Percentiles rank a stretch among this genome's conserved stretches.
Evolutionary conservation across 176 grass and related monocot genomes (phyloP).

Genomic region (Chloris gayana): DNA sequence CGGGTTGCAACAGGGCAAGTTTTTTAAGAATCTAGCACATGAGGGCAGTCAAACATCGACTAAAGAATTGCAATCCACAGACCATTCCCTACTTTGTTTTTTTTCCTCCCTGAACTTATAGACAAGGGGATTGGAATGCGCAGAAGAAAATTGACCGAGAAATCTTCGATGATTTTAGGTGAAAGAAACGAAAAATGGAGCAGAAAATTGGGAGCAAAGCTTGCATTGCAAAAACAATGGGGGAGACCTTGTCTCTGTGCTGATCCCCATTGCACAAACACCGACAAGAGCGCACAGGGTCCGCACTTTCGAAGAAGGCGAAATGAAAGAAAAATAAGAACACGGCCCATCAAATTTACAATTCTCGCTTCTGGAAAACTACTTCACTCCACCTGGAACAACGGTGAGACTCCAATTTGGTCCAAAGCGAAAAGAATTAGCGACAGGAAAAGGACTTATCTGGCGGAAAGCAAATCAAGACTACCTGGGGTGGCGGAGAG

Average conservation of each 20-base stretch:
- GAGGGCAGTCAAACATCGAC: slow-evolving; percentile 49
- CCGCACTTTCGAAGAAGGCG: not conserved
- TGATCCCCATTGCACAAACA: slow-evolving; percentile 27
- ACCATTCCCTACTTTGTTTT: slow-evolving; percentile 14
- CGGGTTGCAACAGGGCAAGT: slow-evolving; percentile 9
- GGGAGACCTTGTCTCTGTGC: not conserved
- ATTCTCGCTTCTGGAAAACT: not conserved
- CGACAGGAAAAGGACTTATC: not conserved
- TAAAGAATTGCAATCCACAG: slow-evolving; percentile 50
- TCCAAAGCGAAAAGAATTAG: not conserved
- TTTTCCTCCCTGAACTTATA: not conserved
- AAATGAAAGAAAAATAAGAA: not conserved
- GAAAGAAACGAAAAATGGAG: not conserved
- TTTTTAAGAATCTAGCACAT: slow-evolving; percentile 46
- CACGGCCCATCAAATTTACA: not conserved
- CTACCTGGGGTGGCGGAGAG: not conserved
- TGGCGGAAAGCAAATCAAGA: not conserved
- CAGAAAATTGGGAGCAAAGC: not conserved
- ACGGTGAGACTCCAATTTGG: not conserved
- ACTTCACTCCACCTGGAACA: not conserved
- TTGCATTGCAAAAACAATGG: not conserved
- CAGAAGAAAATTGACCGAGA: slow-evolving; percentile 13
- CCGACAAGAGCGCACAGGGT: not conserved
- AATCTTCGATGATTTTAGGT: not conserved
- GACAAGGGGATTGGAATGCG: slow-evolving; percentile 38